Percentiles rank a stretch among this genome's conserved stretches.
These are phyloP conservation scores for Luzula sylvatica DNA, from an alignment of 176 grass and related monocot species.

Conservation along the genomic window DNA sequence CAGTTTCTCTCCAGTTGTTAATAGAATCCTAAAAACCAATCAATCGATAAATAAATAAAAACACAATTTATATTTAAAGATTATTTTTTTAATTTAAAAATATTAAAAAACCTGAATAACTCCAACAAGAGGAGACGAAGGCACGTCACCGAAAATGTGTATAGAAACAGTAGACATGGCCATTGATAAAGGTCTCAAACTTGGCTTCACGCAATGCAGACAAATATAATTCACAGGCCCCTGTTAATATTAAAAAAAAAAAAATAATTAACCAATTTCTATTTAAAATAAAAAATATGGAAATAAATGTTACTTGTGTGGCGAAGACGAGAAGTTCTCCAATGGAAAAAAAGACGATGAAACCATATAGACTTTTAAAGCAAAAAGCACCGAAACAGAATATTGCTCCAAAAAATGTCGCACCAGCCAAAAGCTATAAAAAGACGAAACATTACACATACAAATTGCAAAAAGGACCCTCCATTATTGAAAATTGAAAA, in stretches of 20 bases:
- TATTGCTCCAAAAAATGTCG: conserved; percentile 84
- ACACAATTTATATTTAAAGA: not conserved
- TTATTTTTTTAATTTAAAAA: not conserved
- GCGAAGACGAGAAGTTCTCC: conserved; percentile 93
- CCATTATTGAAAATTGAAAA: not conserved
- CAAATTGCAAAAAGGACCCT: not conserved
- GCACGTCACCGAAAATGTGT: conserved; percentile 98
- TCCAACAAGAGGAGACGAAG: conserved; percentile 92
- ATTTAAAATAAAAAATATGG: too few relatives aligned
- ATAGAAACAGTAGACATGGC: conserved; percentile 96
- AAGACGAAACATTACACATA: not conserved
- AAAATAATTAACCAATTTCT: not conserved
- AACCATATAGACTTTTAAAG: conserved; percentile 97
- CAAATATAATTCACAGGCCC: conserved; percentile 96
- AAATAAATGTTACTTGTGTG: conserved; percentile 55
- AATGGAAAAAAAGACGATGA: conserved; percentile 66
- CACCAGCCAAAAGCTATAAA: conserved; percentile 73
- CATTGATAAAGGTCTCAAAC: conserved; percentile 85
- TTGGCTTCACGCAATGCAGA: conserved; percentile 80
- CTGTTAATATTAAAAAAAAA: conserved; percentile 28
- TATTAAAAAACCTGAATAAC: conserved; percentile 57
- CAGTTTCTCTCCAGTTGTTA: conserved; percentile 77
- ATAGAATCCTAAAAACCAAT: conserved; percentile 59
- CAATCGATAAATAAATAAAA: conserved; percentile 9
- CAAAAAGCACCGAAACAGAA: conserved; percentile 97